Evolutionary conservation across 345 rosid genomes (phyloP).

Genomic region (Murraya koenigii): DNA sequence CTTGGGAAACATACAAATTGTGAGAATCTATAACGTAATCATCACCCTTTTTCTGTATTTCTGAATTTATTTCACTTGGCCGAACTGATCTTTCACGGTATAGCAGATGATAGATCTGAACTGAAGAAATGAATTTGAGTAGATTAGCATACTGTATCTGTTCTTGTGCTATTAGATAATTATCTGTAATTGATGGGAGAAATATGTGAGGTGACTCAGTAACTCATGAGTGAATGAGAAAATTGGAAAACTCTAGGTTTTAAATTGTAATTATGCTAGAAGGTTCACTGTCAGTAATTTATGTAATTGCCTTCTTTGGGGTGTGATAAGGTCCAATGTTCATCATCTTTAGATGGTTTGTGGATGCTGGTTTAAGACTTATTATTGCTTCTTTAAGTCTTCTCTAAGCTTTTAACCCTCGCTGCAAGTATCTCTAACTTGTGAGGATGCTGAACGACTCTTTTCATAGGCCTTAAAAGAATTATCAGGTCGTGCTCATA

Average conservation of each 20-base stretch:
- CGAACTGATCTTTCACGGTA: neutral
- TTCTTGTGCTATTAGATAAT: neutral
- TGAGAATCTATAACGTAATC: neutral
- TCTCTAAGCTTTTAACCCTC: neutral
- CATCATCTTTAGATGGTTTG: neutral
- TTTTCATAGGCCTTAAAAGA: conserved; percentile 61
- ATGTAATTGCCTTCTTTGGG: neutral
- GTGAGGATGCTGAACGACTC: conserved; percentile 19
- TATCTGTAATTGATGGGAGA: neutral
- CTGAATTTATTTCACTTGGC: neutral
- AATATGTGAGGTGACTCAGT: neutral
- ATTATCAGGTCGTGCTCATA: conserved; percentile 34
- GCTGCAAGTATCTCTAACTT: neutral
- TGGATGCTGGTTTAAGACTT: neutral
- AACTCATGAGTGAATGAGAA: neutral
- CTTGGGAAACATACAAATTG: neutral
- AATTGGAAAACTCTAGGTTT: neutral
- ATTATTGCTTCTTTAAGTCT: conserved; percentile 4
- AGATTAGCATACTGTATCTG: neutral
- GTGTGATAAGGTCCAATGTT: neutral
- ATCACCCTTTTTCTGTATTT: neutral
- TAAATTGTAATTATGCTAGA: neutral
- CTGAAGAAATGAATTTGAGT: neutral
- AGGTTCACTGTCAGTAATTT: neutral
- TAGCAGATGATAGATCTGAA: neutral